These are phyloP conservation scores for Colletotrichum nymphaeae DNA, from an alignment of 2,329 filamentous ascomycete species.

Conservation along the genomic window DNA sequence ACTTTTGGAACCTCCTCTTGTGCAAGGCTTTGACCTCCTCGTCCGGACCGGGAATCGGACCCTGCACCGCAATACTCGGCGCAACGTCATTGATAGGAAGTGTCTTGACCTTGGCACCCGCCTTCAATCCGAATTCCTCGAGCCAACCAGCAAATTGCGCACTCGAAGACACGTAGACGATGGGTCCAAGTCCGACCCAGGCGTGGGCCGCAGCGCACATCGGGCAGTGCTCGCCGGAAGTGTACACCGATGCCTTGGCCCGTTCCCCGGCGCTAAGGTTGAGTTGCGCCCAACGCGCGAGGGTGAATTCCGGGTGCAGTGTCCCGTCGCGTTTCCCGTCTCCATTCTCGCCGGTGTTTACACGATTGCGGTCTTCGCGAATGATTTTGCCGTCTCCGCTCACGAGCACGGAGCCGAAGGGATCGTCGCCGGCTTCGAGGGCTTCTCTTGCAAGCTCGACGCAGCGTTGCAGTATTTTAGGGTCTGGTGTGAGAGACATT, in stretches of 20 bases:
- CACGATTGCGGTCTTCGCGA: constrained; percentile 48
- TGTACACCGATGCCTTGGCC: constrained; percentile 49
- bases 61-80: constrained; percentile 42
- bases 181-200: constrained; percentile 47
- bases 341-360: constrained; percentile 41
- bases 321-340: constrained; percentile 45
- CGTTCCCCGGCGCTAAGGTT: constrained; percentile 50
- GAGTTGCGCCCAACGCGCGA: constrained; percentile 51
- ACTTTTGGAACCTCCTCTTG: not conserved
- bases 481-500: constrained; percentile 32
- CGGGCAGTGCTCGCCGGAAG: constrained; percentile 51
- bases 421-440: constrained; percentile 49
- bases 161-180: constrained; percentile 47
- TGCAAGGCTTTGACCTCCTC: constrained; percentile 46
- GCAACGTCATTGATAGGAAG: constrained; percentile 45
- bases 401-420: constrained; percentile 51
- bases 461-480: constrained; percentile 37
- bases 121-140: constrained; percentile 41
- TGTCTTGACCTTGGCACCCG: constrained; percentile 36
- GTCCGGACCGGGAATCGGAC: constrained; percentile 44
- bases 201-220: constrained; percentile 51
- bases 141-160: constrained; percentile 44
- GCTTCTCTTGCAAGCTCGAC: constrained; percentile 49
- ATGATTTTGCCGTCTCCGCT: constrained; percentile 41
- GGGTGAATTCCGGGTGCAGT: constrained; percentile 49